Evolutionary conservation across 2,329 filamentous ascomycete genomes (phyloP), one percentile per base, ranked within the genome.

Genomic region (Fusarium torreyae): DNA sequence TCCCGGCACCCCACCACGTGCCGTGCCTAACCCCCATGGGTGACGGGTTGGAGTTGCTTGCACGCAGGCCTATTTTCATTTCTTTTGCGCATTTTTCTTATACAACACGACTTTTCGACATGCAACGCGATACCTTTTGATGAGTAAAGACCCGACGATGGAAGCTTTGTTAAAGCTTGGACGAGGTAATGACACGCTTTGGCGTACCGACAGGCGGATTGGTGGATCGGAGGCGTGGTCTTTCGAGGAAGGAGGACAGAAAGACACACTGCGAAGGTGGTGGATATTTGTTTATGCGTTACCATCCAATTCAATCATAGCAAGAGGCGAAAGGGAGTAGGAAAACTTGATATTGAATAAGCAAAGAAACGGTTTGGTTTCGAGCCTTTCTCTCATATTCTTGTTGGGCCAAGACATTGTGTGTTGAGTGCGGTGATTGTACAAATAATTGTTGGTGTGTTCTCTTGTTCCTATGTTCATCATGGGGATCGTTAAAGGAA

Each of bases 281-380:
- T 56, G 61, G 62, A 58, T 66, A 56, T 70, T 70, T 71, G 57
- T 68, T 70, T 71, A 63, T 68, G 59, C 66, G 70, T 70, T 72
- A 64, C 73, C 71, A 72, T 74, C 69, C 71, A 66, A 67, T 60
- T 72, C 70, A 66, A 72, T 74, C 72, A 77, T 77, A 77, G 76
- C 75, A 75, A 71, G 71, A 74, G 77, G 77, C 77, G 77, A 79
- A 79, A 64, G 72, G 77, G 76, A 79, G 77, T 75, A 77, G 70
- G 74, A 73, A 75, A 71, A 70, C 65, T 71, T 72, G 43, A 63
- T 59, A 67, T 73, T 74, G 59, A 74, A 68, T 66, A 71, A 66
- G 67, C 53, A 66, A 69, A 57, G 45, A 57, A 48, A 49, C 39
- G 33, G 51, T 46, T 74, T 68, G 42, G 36, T 33, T 57, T 63